Evolutionary conservation across 202 grass and related monocot species (phyloP).

Genomic region (Digitaria exilis): DNA sequence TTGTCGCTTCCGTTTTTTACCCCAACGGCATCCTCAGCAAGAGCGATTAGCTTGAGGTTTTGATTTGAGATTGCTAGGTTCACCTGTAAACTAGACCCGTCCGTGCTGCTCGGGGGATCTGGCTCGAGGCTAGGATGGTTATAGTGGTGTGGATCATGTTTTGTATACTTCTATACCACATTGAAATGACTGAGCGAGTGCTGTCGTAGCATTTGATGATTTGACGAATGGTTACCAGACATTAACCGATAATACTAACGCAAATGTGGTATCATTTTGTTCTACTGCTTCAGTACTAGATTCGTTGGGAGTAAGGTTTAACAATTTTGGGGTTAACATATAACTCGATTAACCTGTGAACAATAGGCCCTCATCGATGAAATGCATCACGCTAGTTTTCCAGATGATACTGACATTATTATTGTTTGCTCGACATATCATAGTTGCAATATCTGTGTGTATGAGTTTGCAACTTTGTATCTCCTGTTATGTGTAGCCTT

Average conservation of each 20-base stretch:
- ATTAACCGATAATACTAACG: not conserved
- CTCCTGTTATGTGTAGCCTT: not conserved
- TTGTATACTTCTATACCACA: not conserved
- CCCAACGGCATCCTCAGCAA: too few relatives aligned
- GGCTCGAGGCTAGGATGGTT: not conserved
- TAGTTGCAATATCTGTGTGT: not conserved
- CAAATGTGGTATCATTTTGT: not conserved
- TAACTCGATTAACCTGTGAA: not conserved
- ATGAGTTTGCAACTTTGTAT: not conserved
- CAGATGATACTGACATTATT: not conserved
- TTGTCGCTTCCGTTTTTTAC: not conserved
- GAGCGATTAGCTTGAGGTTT: not conserved
- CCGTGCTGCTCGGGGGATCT: not conserved
- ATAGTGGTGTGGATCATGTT: not conserved
- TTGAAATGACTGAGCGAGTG: not conserved
- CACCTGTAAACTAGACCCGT: not conserved
- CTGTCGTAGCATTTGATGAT: not conserved
- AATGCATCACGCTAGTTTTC: slow-evolving; percentile 3
- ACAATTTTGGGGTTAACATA: not conserved
- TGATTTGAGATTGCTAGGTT: slow-evolving; percentile 3
- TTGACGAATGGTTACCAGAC: too few relatives aligned
- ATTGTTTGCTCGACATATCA: not conserved
- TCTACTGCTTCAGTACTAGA: not conserved
- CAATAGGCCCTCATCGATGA: not conserved
- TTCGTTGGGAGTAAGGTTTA: not conserved